phyloP scores from a whole-genome alignment of 805 yeast genomes.

The Pichia occidentalis region DNA sequence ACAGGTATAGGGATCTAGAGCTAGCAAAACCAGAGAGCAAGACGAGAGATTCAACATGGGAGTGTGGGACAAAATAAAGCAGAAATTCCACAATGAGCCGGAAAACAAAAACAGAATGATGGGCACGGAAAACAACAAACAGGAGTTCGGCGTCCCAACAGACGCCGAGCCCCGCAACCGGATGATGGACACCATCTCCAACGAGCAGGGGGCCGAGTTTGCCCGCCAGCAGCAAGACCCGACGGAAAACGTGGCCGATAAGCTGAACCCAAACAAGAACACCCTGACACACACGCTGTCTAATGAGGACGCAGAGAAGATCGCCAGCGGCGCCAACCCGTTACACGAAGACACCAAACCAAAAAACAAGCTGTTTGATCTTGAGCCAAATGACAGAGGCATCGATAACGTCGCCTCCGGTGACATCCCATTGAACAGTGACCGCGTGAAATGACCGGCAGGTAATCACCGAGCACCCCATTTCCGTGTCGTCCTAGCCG shows the following conservation, averaged over 20 bases:
- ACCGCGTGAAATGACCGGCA: slow-evolving; percentile 4
- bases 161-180: slow-evolving; percentile 12
- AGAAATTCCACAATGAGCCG: slow-evolving; percentile 2
- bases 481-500: too few relatives aligned
- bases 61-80: slow-evolving; percentile 9
- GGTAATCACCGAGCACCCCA: neutral
- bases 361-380: slow-evolving; percentile 10
- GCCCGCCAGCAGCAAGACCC: slow-evolving; percentile 1
- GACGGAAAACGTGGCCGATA: neutral
- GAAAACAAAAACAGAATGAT: slow-evolving; percentile 11
- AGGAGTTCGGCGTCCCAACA: slow-evolving; percentile 8
- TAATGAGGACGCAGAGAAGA: slow-evolving; percentile 6
- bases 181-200: slow-evolving; percentile 15
- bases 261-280: neutral
- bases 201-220: slow-evolving; percentile 9
- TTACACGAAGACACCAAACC: neutral
- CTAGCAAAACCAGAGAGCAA: too few relatives aligned
- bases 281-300: slow-evolving; percentile 7
- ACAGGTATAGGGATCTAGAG: too few relatives aligned
- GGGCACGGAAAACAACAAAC: slow-evolving; percentile 12
- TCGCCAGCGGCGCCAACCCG: slow-evolving; percentile 1
- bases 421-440: slow-evolving; percentile 5
- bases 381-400: slow-evolving; percentile 2
- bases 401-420: neutral
- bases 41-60: too few relatives aligned